Conservation (phyloP, 768 basidiomycete genomes). For the Amanita brunnescens region DNA sequence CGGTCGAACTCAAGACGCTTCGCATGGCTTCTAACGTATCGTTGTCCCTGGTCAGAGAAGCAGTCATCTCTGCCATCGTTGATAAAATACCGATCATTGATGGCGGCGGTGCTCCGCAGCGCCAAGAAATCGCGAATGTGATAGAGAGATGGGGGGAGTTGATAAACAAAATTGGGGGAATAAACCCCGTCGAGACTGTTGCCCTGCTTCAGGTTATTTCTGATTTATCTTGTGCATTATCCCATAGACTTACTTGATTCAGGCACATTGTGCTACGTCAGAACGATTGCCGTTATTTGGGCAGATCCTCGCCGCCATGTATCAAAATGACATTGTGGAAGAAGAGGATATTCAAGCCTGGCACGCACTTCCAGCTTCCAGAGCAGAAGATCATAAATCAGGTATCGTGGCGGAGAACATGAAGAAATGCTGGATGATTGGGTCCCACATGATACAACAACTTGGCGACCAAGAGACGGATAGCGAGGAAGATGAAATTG, state of each 20-base stretch:
- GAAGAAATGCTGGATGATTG: constrained; percentile 60
- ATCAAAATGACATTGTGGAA: constrained; percentile 87
- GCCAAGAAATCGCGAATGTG: constrained; percentile 54
- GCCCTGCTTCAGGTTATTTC: constrained; percentile 63
- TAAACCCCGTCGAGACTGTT: constrained; percentile 75
- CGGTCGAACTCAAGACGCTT: constrained; percentile 91
- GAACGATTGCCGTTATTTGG: constrained; percentile 69
- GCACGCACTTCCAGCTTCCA: constrained; percentile 54
- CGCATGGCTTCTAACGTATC: constrained; percentile 96
- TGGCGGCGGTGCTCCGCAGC: constrained; percentile 47
- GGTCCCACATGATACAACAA: constrained; percentile 70
- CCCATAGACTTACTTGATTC: background rate
- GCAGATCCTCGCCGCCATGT: constrained; percentile 76
- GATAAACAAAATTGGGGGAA: constrained; percentile 73
- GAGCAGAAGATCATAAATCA: constrained; percentile 38
- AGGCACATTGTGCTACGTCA: constrained; percentile 61
- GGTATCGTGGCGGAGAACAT: constrained; percentile 43
- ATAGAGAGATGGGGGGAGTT: constrained; percentile 77
- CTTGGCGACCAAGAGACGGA: constrained; percentile 71
- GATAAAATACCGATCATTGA: constrained; percentile 58
- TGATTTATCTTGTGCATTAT: background rate
- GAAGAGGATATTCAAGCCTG: constrained; percentile 87
- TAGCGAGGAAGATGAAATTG: constrained; percentile 13
- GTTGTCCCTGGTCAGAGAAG: constrained; percentile 75
- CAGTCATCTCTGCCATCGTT: constrained; percentile 81